Conservation (phyloP, 805 yeast species). For the Starmerella gropengiesseri region DNA sequence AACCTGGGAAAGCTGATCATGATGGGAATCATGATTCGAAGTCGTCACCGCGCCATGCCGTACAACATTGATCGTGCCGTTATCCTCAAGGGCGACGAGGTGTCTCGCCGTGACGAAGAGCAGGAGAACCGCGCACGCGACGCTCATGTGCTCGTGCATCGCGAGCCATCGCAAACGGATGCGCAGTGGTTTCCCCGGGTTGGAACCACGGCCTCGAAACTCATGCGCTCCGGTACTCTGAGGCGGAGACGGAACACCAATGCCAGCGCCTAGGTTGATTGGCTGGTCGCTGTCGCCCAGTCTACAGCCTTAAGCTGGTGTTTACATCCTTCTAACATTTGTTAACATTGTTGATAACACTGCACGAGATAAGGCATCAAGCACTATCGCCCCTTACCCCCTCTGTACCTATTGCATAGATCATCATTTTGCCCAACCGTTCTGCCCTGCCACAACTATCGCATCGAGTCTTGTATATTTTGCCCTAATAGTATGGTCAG, state of each 20-base stretch:
- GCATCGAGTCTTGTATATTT: too few species aligned
- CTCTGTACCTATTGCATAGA: too few species aligned
- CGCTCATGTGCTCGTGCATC: slow-evolving; percentile 14
- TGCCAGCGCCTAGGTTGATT: neutral
- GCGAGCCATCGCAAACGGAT: slow-evolving; percentile 13
- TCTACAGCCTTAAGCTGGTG: too few species aligned
- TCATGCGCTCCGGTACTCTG: slow-evolving; percentile 16
- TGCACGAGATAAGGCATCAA: too few species aligned
- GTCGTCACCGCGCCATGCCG: slow-evolving; percentile 93
- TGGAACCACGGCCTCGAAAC: slow-evolving; percentile 21
- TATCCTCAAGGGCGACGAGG: slow-evolving; percentile 60
- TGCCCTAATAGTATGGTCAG: too few species aligned
- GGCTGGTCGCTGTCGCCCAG: too few species aligned
- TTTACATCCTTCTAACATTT: too few species aligned
- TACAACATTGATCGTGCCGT: slow-evolving; percentile 89
- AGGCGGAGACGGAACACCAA: slow-evolving; percentile 10
- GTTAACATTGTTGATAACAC: too few species aligned
- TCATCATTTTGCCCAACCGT: too few species aligned
- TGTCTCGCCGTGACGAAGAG: slow-evolving; percentile 23
- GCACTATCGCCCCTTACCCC: too few species aligned
- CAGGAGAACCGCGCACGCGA: slow-evolving; percentile 22
- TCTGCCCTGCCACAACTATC: too few species aligned
- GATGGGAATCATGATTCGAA: slow-evolving; percentile 83
- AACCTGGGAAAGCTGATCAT: slow-evolving; percentile 71
- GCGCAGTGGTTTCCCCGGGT: slow-evolving; percentile 21